These are phyloP conservation scores for Solanum medicagineum DNA, from an alignment of 257 asterid species.

Conservation along the genomic window DNA sequence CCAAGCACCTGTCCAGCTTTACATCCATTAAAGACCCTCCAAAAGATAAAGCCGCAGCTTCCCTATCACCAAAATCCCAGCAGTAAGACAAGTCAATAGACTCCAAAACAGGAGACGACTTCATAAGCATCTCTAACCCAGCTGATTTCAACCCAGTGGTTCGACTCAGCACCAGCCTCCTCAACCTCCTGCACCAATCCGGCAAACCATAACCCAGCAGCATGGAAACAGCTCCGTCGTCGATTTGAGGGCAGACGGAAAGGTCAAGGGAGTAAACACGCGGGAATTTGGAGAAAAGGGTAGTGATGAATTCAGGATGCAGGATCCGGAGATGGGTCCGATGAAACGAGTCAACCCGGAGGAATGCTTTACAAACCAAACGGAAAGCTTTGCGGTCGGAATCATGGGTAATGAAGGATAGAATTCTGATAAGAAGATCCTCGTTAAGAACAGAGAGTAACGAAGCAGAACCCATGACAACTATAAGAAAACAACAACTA, in stretches of 20 bases:
- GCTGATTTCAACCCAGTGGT: constrained; percentile 29
- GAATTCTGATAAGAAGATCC: constrained; percentile 36
- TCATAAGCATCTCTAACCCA: constrained; percentile 29
- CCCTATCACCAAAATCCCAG: constrained; percentile 47
- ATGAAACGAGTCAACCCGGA: constrained; percentile 36
- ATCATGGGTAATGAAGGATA: constrained; percentile 16
- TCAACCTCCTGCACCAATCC: constrained; percentile 19
- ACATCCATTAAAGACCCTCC: constrained; percentile 33
- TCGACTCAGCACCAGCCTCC: constrained; percentile 34
- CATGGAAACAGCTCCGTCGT: constrained; percentile 21
- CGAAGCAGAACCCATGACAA: constrained; percentile 10
- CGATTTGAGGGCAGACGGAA: constrained; percentile 55
- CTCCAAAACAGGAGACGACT: constrained; percentile 25
- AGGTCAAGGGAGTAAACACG: constrained; percentile 40
- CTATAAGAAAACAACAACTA: neutral
- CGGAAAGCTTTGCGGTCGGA: constrained; percentile 57
- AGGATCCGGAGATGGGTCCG: constrained; percentile 52
- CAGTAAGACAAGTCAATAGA: constrained; percentile 45
- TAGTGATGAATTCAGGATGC: constrained; percentile 47
- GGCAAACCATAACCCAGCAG: constrained; percentile 6
- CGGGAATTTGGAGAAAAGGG: constrained; percentile 33
- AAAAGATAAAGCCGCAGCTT: constrained; percentile 46
- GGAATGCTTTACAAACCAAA: constrained; percentile 33
- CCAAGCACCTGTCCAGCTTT: constrained; percentile 41
- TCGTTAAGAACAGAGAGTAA: constrained; percentile 27